Evolutionary conservation across 2,329 filamentous ascomycete genomes (phyloP).

Genomic region (Paecilomyces fulvus): DNA sequence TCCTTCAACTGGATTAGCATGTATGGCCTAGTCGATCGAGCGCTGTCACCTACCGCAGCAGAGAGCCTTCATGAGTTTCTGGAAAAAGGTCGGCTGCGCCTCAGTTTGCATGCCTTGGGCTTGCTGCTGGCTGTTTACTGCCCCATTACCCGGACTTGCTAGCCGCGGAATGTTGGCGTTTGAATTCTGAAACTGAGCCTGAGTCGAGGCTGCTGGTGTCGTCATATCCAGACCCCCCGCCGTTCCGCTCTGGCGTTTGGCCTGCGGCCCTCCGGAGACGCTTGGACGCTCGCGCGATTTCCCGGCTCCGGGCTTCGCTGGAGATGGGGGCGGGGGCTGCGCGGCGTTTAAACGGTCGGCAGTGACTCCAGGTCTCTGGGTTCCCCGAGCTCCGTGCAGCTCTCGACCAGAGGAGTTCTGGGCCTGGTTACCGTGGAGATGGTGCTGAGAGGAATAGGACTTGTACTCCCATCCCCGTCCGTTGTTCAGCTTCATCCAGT

Average conservation of each 20-base stretch:
- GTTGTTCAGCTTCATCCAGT: slow-evolving; percentile 98
- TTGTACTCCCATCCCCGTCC: slow-evolving; percentile 88
- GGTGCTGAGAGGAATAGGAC: slow-evolving; percentile 59
- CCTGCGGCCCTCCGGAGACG: slow-evolving; percentile 62
- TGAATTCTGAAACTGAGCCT: slow-evolving; percentile 95
- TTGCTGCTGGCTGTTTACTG: slow-evolving; percentile 51
- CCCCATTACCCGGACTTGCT: slow-evolving; percentile 48
- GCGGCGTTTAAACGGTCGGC: slow-evolving; percentile 88
- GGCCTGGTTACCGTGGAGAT: slow-evolving; percentile 69
- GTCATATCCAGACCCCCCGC: slow-evolving; percentile 53
- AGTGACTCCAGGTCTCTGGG: slow-evolving; percentile 57
- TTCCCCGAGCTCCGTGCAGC: slow-evolving; percentile 63
- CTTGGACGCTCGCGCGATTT: slow-evolving; percentile 66
- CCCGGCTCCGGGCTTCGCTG: slow-evolving; percentile 67
- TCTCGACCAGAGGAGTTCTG: slow-evolving; percentile 80
- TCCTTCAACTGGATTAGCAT: slow-evolving; percentile 19
- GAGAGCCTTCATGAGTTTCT: slow-evolving; percentile 86
- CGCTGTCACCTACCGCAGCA: slow-evolving; percentile 63
- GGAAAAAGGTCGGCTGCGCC: slow-evolving; percentile 69
- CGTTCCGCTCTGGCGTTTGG: slow-evolving; percentile 61
- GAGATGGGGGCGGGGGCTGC: slow-evolving; percentile 80
- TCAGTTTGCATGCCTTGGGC: slow-evolving; percentile 53
- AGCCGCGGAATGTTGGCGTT: slow-evolving; percentile 73
- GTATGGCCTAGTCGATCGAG: slow-evolving; percentile 5
- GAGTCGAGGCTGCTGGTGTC: slow-evolving; percentile 82